A percentile compares a stretch with the other conserved stretches of the same genome.
These are phyloP conservation scores for Prunus dulcis DNA, from an alignment of 306 rosid species.

Conservation along the genomic window DNA sequence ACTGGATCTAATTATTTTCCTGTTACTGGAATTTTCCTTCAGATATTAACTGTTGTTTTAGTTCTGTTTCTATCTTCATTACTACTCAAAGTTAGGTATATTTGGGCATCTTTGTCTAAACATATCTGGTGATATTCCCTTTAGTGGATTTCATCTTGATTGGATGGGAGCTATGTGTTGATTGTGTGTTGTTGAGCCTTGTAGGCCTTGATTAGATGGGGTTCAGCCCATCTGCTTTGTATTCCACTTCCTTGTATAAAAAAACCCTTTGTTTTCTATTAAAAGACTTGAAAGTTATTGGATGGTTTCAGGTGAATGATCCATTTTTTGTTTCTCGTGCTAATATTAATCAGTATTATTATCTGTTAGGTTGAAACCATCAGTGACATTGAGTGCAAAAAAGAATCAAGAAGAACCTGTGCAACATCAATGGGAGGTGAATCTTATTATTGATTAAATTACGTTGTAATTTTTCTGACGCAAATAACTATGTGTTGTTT, in stretches of 20 bases:
- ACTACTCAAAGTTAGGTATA: background rate
- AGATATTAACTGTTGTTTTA: background rate
- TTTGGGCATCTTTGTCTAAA: background rate
- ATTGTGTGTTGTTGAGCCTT: background rate
- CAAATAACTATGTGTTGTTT: background rate
- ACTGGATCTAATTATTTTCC: background rate
- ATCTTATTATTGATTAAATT: constrained; percentile 2
- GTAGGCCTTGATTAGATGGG: background rate
- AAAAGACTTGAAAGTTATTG: background rate
- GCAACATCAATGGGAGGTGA: constrained; percentile 61
- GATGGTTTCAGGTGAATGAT: background rate
- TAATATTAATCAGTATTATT: constrained; percentile 8
- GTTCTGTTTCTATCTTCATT: background rate
- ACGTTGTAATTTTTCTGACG: background rate
- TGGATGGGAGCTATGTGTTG: background rate
- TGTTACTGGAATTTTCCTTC: background rate
- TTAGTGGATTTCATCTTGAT: background rate
- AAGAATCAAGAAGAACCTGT: constrained; percentile 55
- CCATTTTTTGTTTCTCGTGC: background rate
- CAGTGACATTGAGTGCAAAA: constrained; percentile 33
- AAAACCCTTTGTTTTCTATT: background rate
- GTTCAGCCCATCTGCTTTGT: background rate
- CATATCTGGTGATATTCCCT: background rate
- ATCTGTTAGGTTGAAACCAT: constrained; percentile 61
- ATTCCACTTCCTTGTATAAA: background rate